phyloP scores from a whole-genome alignment of 495 filamentous ascomycete species.

The Halenospora varia region DNA sequence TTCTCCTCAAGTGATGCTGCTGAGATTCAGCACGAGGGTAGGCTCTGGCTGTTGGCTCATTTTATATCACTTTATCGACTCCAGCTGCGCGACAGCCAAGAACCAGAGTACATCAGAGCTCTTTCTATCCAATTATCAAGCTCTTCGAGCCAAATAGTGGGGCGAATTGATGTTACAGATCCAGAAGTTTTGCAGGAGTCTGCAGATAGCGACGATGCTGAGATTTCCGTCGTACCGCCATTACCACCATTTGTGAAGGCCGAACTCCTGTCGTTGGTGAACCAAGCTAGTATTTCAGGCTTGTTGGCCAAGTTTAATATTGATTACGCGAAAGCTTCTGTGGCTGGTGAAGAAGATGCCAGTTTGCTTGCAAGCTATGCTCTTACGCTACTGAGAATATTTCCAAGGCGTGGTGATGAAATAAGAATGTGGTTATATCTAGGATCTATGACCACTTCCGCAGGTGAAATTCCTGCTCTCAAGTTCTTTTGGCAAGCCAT shows the following conservation, averaged over 20 bases:
- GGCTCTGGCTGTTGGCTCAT: constrained; percentile 76
- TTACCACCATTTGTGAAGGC: constrained; percentile 55
- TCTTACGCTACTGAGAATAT: constrained; percentile 78
- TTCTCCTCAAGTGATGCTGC: constrained; percentile 10
- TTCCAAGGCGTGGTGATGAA: constrained; percentile 78
- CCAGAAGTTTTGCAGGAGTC: constrained; percentile 21
- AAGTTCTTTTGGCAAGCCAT: constrained; percentile 88
- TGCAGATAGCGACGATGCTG: constrained; percentile 11
- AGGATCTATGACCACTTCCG: constrained; percentile 57
- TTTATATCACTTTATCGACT: constrained; percentile 69
- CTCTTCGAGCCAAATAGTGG: constrained; percentile 54
- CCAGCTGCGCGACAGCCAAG: constrained; percentile 34
- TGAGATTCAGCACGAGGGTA: constrained; percentile 26
- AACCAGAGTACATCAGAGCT: constrained; percentile 59
- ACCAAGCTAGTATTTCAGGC: constrained; percentile 60
- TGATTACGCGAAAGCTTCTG: constrained; percentile 27
- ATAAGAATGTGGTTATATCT: constrained; percentile 95
- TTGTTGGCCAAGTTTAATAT: constrained; percentile 44
- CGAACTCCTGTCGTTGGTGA: constrained; percentile 59
- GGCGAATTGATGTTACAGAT: constrained; percentile 44
- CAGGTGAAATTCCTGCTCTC: constrained; percentile 59
- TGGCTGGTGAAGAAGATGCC: constrained; percentile 50
- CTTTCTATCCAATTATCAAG: constrained; percentile 59
- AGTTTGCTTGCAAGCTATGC: constrained; percentile 81
- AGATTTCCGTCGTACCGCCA: constrained; percentile 22